These are phyloP conservation scores for Peronospora tabacina DNA, from an alignment of 352 stramenopile genomes.

Conservation along the genomic window DNA sequence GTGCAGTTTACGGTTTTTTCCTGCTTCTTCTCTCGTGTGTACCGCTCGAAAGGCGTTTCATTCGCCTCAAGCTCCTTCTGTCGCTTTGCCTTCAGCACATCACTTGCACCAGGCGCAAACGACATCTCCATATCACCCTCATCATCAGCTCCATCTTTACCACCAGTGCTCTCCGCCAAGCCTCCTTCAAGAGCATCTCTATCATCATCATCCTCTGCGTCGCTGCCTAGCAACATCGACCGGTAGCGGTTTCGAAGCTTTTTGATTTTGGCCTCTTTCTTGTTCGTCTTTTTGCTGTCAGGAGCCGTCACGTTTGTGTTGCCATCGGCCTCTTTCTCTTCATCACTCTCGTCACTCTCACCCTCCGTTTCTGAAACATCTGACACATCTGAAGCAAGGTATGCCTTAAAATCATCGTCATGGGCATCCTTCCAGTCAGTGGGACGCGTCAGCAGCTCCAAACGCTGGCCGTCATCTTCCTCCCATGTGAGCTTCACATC, in stretches of 20 bases:
- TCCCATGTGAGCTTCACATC: conserved; percentile 95
- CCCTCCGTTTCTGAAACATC: conserved; percentile 44
- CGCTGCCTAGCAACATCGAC: conserved; percentile 67
- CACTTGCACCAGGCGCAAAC: conserved; percentile 59
- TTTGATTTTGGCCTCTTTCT: conserved; percentile 63
- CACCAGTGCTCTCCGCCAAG: conserved; percentile 26
- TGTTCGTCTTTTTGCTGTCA: conserved; percentile 38
- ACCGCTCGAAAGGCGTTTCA: conserved; percentile 79
- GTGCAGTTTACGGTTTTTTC: conserved; percentile 78
- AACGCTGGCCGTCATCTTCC: conserved; percentile 84
- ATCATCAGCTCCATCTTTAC: conserved; percentile 21
- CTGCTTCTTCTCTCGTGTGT: conserved; percentile 79
- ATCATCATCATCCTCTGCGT: conserved; percentile 51
- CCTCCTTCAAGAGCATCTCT: conserved; percentile 13
- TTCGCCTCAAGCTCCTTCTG: conserved; percentile 68
- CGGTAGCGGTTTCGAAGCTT: conserved; percentile 77
- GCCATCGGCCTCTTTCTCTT: conserved; percentile 15
- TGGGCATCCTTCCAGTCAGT: conserved; percentile 78
- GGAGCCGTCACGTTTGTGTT: conserved; percentile 6
- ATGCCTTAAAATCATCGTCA: conserved; percentile 91
- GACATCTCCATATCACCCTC: conserved; percentile 80
- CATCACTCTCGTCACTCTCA: conserved; percentile 39
- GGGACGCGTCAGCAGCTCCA: conserved; percentile 79
- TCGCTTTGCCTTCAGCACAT: conserved; percentile 69
- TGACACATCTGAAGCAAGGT: conserved; percentile 86